phyloP scores from a whole-genome alignment of 2,329 filamentous ascomycete species.

The Teratosphaeria zuluensis region DNA sequence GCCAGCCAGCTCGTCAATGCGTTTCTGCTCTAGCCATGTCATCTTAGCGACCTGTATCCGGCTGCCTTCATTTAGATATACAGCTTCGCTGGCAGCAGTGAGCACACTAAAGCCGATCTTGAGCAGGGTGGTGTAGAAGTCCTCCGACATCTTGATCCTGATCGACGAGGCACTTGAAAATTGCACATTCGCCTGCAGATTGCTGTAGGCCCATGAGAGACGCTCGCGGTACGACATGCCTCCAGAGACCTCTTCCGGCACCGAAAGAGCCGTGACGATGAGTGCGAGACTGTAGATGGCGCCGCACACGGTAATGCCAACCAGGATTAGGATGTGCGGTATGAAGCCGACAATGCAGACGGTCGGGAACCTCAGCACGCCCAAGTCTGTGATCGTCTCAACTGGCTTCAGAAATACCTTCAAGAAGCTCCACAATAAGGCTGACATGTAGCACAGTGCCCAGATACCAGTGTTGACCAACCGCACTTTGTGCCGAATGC shows the following conservation, averaged over 20 bases:
- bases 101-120: conserved; percentile 80
- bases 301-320: conserved; percentile 66
- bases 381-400: conserved; percentile 52
- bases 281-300: conserved; percentile 71
- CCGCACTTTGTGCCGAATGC: conserved; percentile 69
- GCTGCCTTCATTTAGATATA: conserved; percentile 85
- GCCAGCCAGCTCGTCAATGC: conserved; percentile 63
- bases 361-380: conserved; percentile 78
- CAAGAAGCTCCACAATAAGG: conserved; percentile 67
- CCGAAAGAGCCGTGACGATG: conserved; percentile 60
- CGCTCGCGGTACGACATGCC: conserved; percentile 47
- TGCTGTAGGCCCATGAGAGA: conserved; percentile 63
- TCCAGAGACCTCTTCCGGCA: conserved; percentile 42
- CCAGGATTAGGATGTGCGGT: conserved; percentile 77
- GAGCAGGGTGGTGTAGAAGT: conserved; percentile 87
- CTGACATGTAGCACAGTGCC: conserved; percentile 81
- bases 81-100: conserved; percentile 88
- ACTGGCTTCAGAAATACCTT: conserved; percentile 33
- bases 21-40: conserved; percentile 89
- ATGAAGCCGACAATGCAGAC: conserved; percentile 93
- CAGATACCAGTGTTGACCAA: conserved; percentile 80
- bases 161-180: conserved; percentile 57
- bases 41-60: conserved; percentile 61
- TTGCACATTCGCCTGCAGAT: conserved; percentile 86
- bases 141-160: conserved; percentile 74